Conservation (phyloP, 176 grass and related monocot genomes). For the Ensete glaucum region DNA sequence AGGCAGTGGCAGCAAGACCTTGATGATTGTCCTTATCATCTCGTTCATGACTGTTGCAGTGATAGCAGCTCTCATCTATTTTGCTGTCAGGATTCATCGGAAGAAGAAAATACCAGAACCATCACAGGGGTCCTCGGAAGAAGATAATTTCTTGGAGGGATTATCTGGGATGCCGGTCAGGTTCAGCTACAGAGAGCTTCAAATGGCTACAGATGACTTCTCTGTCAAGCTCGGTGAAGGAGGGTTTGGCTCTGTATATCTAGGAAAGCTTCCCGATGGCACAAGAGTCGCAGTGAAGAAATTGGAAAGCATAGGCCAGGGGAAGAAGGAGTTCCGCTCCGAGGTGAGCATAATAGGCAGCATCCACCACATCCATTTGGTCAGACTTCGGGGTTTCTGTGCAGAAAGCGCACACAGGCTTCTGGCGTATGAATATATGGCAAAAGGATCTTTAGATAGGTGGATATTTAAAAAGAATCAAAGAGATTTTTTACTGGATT, state of each 20-base stretch:
- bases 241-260: constrained; percentile 91
- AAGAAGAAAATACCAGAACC: constrained; percentile 31
- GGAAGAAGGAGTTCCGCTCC: constrained; percentile 86
- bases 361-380: constrained; percentile 96
- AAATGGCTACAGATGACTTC: constrained; percentile 77
- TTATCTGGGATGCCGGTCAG: constrained; percentile 73
- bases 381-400: constrained; percentile 83
- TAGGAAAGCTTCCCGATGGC: constrained; percentile 60
- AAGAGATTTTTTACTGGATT: constrained; percentile 36
- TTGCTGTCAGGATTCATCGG: constrained; percentile 48
- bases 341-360: constrained; percentile 91
- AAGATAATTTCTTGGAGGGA: constrained; percentile 63
- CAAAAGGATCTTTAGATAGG: constrained; percentile 69
- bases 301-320: constrained; percentile 86
- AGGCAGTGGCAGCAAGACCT: constrained; percentile 15
- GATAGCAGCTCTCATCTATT: constrained; percentile 46
- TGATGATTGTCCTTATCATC: constrained; percentile 46
- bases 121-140: constrained; percentile 59
- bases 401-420: constrained; percentile 59
- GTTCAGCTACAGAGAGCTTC: constrained; percentile 72
- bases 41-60: constrained; percentile 36
- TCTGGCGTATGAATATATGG: constrained; percentile 91
- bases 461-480: constrained; percentile 66
- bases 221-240: constrained; percentile 77
- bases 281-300: constrained; percentile 76